Evolutionary conservation across 768 basidiomycete species (phyloP).

Genomic region (Boletus rubroflammeus): DNA sequence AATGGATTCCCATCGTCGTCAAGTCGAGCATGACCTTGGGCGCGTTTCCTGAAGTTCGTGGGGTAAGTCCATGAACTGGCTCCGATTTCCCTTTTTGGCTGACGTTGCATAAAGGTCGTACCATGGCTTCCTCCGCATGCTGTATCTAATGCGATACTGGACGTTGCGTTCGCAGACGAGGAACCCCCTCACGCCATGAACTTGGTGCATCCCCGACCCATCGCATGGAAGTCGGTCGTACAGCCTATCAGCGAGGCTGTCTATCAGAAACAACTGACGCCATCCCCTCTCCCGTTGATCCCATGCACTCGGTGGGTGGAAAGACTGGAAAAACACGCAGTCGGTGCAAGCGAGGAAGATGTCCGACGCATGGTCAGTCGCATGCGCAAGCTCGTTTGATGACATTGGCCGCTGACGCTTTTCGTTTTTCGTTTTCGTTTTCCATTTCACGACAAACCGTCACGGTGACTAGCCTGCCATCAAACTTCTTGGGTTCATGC

Average conservation of each 20-base stretch:
- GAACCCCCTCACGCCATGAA: conserved; percentile 24
- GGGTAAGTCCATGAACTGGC: conserved; percentile 17
- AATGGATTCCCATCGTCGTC: conserved; percentile 38
- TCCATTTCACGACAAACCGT: not conserved
- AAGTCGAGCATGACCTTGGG: conserved; percentile 33
- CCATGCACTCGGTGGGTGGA: conserved; percentile 31
- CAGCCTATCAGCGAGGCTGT: conserved; percentile 18
- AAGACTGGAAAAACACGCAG: not conserved
- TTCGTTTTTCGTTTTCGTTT: not conserved
- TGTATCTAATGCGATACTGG: conserved; percentile 27
- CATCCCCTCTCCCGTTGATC: conserved; percentile 27
- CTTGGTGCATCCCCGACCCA: conserved; percentile 34
- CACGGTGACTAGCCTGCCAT: not conserved
- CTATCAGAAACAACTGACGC: conserved; percentile 6
- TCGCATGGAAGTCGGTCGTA: conserved; percentile 25
- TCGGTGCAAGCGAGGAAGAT: not conserved
- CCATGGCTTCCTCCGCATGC: conserved; percentile 32
- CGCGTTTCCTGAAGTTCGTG: conserved; percentile 28
- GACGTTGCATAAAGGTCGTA: conserved; percentile 11
- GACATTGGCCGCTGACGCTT: not conserved
- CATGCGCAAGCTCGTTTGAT: too few relatives aligned
- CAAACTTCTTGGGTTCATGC: conserved; percentile 7
- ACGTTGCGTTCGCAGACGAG: conserved; percentile 26
- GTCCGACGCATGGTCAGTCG: not conserved
- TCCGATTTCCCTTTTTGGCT: not conserved